phyloP scores from a whole-genome alignment of 1,284 basidiomycete species.

The Jaminaea rosea region DNA sequence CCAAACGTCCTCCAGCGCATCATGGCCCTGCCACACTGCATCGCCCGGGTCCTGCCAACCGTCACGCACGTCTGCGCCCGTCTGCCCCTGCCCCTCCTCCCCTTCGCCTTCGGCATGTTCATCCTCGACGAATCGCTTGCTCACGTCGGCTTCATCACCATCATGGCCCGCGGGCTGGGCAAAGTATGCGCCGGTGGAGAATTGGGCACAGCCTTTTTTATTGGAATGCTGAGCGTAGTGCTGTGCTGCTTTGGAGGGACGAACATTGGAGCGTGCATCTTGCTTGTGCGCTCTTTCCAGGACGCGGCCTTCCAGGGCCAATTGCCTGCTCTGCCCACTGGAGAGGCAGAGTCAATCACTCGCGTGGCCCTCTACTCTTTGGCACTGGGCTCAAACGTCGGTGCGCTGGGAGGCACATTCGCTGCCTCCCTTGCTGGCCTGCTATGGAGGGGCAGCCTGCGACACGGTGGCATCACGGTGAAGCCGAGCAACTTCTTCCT shows the following conservation, averaged over 20 bases:
- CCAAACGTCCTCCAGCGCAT: no score
- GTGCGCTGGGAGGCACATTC: conserved; percentile 83
- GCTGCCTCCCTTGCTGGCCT: conserved; percentile 81
- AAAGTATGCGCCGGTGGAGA: conserved; percentile 49
- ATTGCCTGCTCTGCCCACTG: no score
- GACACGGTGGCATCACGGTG: conserved; percentile 69
- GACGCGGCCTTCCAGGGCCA: conserved; percentile 25
- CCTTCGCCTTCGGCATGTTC: conserved; percentile 91
- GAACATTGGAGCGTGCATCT: conserved; percentile 90
- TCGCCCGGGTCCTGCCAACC: conserved; percentile 59
- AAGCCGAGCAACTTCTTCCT: conserved; percentile 60
- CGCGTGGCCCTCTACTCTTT: conserved; percentile 54
- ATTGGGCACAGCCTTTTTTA: conserved; percentile 51
- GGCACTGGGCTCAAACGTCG: conserved; percentile 79
- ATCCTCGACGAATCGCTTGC: conserved; percentile 80
- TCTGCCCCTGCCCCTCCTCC: conserved; percentile 70
- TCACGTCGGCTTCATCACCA: conserved; percentile 78
- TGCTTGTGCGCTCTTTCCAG: conserved; percentile 62
- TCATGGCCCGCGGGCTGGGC: conserved; percentile 68
- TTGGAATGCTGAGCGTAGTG: conserved; percentile 57
- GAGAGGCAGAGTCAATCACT: conserved; percentile 28
- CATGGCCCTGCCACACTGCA: neutral
- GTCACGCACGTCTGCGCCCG: conserved; percentile 62
- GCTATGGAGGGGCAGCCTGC: conserved; percentile 72
- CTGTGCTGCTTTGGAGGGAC: conserved; percentile 84